Evolutionary conservation across 139 green algal species (phyloP).

Genomic region (Coccomyxa sp.): DNA sequence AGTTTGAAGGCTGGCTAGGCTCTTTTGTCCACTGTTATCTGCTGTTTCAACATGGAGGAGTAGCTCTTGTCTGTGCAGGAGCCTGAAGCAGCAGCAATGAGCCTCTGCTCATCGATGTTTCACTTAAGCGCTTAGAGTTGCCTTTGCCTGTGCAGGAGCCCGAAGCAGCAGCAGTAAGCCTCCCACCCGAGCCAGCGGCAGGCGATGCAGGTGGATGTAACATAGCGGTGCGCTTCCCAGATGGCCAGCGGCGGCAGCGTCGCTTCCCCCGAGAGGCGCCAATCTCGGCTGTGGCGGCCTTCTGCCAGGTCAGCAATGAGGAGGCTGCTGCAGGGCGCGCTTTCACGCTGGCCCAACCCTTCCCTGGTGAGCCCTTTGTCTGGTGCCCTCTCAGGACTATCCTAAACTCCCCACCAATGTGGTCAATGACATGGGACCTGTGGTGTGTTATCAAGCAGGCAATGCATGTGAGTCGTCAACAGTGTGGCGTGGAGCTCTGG

Average conservation of each 20-base stretch:
- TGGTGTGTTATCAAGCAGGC: background rate
- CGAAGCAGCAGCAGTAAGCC: constrained; percentile 28
- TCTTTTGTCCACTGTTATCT: background rate
- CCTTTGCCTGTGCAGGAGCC: constrained; percentile 23
- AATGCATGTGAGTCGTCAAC: background rate
- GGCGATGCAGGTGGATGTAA: constrained; percentile 32
- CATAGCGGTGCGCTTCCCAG: constrained; percentile 48
- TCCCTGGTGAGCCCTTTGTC: constrained; percentile 5
- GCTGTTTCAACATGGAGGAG: background rate
- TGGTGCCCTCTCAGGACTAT: background rate
- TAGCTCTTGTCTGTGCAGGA: background rate
- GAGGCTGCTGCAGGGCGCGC: constrained; percentile 27
- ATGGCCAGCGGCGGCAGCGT: constrained; percentile 52
- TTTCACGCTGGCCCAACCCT: constrained; percentile 15
- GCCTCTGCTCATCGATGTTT: too few relatives aligned
- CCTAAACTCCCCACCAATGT: background rate
- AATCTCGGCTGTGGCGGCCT: constrained; percentile 38
- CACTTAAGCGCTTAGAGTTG: background rate
- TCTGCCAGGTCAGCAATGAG: constrained; percentile 12
- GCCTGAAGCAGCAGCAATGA: background rate
- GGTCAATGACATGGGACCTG: background rate
- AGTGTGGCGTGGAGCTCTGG: background rate
- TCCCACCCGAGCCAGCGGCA: constrained; percentile 47
- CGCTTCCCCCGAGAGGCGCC: constrained; percentile 44
- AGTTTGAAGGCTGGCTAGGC: background rate